Conservation (phyloP, 352 stramenopile species). For the Phytophthora fragariae region DNA sequence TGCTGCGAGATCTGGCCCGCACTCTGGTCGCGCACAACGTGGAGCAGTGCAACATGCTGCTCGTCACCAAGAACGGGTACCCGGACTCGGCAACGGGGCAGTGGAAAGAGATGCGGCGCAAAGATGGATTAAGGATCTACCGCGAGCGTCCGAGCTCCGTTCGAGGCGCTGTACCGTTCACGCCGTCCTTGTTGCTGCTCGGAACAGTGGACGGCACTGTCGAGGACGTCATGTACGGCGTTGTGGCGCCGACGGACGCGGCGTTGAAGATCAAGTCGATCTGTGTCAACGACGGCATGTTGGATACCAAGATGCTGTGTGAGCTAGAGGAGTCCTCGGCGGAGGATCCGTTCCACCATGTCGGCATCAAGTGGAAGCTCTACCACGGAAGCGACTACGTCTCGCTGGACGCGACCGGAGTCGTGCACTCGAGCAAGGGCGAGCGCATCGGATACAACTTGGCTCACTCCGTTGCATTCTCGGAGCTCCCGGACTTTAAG, state of each 20-base stretch:
- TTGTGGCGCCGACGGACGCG: constrained; percentile 38
- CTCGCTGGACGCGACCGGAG: constrained; percentile 46
- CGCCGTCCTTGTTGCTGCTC: constrained; percentile 52
- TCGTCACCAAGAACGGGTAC: constrained; percentile 40
- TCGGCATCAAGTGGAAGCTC: constrained; percentile 52
- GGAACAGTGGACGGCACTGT: constrained; percentile 51
- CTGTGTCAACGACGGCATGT: constrained; percentile 47
- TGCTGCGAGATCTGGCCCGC: constrained; percentile 34
- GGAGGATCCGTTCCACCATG: constrained; percentile 48
- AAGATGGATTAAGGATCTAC: constrained; percentile 39
- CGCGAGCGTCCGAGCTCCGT: constrained; percentile 20
- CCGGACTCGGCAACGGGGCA: constrained; percentile 20
- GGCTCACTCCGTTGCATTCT: constrained; percentile 53
- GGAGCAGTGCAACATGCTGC: constrained; percentile 40
- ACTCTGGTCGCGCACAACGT: constrained; percentile 39
- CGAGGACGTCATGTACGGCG: constrained; percentile 68
- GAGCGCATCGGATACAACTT: constrained; percentile 52
- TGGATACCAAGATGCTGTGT: constrained; percentile 55
- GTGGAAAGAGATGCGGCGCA: constrained; percentile 46
- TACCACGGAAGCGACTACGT: constrained; percentile 55
- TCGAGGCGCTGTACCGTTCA: constrained; percentile 10
- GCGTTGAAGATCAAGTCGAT: constrained; percentile 52
- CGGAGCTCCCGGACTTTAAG: constrained; percentile 34
- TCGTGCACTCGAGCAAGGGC: constrained; percentile 24
- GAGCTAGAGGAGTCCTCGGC: constrained; percentile 33